Evolutionary conservation across 129 eudicot genomes (phyloP), one percentile per base, ranked within the genome.

Genomic region (Arctium lappa): DNA sequence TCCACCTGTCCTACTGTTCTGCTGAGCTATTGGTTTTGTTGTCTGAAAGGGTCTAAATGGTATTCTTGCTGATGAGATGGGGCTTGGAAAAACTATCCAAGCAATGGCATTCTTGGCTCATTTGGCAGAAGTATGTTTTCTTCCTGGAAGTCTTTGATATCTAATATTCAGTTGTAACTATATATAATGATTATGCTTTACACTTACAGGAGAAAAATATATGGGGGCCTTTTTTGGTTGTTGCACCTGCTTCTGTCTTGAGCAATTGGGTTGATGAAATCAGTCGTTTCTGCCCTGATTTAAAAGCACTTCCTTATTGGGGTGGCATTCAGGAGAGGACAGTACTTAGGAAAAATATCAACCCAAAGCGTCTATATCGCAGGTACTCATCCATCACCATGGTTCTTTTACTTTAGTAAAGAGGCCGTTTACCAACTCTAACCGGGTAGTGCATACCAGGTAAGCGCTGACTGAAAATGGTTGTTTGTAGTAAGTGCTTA

Each of bases 21-120:
- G 30, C 33, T 30, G 63, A 48, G 53, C 73, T 46, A 42, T 72
- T 53, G 63, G 70, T 62, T 56, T 53, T 76, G 72, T 68, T 78
- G 42, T 79, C 66, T 56, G 22, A 69, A 77, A 91, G 98, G 98
- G 98, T 80, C 85, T 93, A 53, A 93, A 93, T 89, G 97, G 98
- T 79, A 93, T 93, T 86, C 94, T 93, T 81, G 98, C 98, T 78
- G 98, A 93, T 86, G 98, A 93, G 84, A 93, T 93, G 98, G 97
- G 98, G 42, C 87, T 93, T 69, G 98, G 98, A 72, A 93, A 93
- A 87, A 93, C 98, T 56, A 93, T 93, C 79, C 98, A 93, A 73
- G 97, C 98, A 29, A 93, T 93, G 98, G 94, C 98, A 11, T 93
- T 93, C 88, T 86, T 93, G 91, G 97, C 98, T 86, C 97, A 93